Evolutionary conservation across 306 rosid species (phyloP).

Genomic region (Vachellia collinsii): DNA sequence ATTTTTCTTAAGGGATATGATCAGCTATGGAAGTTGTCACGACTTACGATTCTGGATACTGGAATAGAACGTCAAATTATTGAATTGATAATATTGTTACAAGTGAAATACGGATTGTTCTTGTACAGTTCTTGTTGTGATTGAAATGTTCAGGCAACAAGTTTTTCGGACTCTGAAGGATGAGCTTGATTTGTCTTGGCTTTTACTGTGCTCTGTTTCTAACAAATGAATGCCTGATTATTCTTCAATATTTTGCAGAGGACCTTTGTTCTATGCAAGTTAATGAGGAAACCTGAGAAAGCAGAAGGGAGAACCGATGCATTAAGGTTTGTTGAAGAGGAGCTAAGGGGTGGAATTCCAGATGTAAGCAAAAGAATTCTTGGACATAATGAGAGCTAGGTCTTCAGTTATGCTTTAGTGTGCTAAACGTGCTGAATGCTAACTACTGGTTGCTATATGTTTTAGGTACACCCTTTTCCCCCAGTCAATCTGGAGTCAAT

Average conservation of each 20-base stretch:
- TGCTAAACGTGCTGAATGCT: slow-evolving; percentile 19
- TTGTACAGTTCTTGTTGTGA: slow-evolving; percentile 8
- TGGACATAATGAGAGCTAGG: slow-evolving; percentile 5
- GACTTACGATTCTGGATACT: neutral
- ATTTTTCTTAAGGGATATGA: neutral
- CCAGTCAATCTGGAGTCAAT: slow-evolving; percentile 9
- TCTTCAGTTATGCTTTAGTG: neutral
- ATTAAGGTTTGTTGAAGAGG: slow-evolving; percentile 30
- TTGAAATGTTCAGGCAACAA: neutral
- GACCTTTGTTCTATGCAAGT: slow-evolving; percentile 52
- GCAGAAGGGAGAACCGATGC: slow-evolving; percentile 18
- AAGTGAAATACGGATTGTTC: neutral
- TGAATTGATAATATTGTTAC: neutral
- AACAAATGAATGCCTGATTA: slow-evolving; percentile 11
- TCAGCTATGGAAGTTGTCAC: neutral
- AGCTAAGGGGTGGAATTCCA: slow-evolving; percentile 29
- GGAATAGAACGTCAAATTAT: neutral
- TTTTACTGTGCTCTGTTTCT: slow-evolving; percentile 16
- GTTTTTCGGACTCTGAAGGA: slow-evolving; percentile 22
- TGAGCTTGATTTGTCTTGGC: neutral
- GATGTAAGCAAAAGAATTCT: slow-evolving; percentile 47
- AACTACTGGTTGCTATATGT: slow-evolving; percentile 24
- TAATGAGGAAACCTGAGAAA: slow-evolving; percentile 45
- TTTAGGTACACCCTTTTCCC: slow-evolving; percentile 16
- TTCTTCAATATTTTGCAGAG: slow-evolving; percentile 45